Conservation (phyloP, 805 yeast genomes). For the Ogataea pini region DNA sequence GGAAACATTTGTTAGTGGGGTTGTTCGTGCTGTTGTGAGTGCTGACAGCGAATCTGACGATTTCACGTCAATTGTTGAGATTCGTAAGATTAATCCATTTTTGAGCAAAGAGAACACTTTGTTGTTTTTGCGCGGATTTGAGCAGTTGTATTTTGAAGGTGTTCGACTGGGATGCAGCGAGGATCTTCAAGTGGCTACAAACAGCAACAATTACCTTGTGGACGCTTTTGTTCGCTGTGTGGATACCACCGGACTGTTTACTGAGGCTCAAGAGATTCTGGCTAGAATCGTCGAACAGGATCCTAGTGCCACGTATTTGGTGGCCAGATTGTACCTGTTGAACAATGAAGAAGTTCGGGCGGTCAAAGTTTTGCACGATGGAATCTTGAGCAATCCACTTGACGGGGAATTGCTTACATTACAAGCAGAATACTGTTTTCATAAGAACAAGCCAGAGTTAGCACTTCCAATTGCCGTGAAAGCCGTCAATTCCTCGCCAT, state of each 20-base stretch:
- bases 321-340: conserved; percentile 53
- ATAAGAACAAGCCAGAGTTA: conserved; percentile 52
- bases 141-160: conserved; percentile 65
- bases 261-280: conserved; percentile 60
- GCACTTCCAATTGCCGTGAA: conserved; percentile 60
- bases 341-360: conserved; percentile 64
- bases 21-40: conserved; percentile 71
- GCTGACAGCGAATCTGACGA: conserved; percentile 71
- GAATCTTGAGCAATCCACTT: conserved; percentile 50
- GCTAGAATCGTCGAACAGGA: conserved; percentile 51
- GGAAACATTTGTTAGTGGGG: conserved; percentile 67
- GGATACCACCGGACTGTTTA: conserved; percentile 64
- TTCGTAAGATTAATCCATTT: conserved; percentile 81
- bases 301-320: conserved; percentile 57
- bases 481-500: conserved; percentile 72
- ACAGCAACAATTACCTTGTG: conserved; percentile 65
- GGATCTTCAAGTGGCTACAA: conserved; percentile 67
- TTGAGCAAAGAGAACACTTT: conserved; percentile 46
- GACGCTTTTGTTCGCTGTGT: conserved; percentile 70
- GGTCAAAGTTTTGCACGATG: conserved; percentile 50
- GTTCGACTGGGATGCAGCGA: conserved; percentile 62
- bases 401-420: conserved; percentile 55
- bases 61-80: conserved; percentile 72
- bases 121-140: conserved; percentile 64
- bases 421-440: conserved; percentile 59